Conservation (phyloP, 768 basidiomycete genomes). For the Dioszegia crocea region DNA sequence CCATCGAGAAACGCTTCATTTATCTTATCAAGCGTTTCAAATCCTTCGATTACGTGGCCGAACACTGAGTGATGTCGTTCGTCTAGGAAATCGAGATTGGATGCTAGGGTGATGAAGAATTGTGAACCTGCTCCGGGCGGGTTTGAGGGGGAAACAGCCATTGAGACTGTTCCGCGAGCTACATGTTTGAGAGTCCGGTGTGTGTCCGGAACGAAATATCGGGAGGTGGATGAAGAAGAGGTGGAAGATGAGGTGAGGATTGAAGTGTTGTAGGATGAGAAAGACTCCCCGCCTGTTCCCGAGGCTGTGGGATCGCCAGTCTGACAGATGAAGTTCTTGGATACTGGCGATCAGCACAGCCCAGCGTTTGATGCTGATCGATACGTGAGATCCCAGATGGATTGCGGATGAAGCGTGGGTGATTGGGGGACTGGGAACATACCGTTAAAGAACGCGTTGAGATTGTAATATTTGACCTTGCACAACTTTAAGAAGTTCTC, state of each 20-base stretch:
- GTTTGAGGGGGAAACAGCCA: slow-evolving; percentile 81
- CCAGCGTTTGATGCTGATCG: no score
- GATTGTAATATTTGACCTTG: slow-evolving; percentile 94
- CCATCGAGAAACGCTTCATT: slow-evolving; percentile 88
- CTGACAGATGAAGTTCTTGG: slow-evolving; percentile 95
- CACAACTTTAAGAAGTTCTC: slow-evolving; percentile 97
- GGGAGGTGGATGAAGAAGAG: slow-evolving; percentile 57
- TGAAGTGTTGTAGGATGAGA: slow-evolving; percentile 66
- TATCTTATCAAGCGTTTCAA: slow-evolving; percentile 84
- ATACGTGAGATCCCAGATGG: no score
- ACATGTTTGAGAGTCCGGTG: slow-evolving; percentile 67
- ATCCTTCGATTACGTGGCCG: slow-evolving; percentile 89
- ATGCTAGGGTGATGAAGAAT: slow-evolving; percentile 90
- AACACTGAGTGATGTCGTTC: slow-evolving; percentile 83
- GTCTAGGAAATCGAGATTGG: slow-evolving; percentile 91
- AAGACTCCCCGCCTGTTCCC: slow-evolving; percentile 86
- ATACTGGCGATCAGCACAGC: slow-evolving; percentile 59
- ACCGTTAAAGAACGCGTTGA: slow-evolving; percentile 99
- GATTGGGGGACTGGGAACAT: slow-evolving; percentile 43
- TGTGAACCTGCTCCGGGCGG: slow-evolving; percentile 76
- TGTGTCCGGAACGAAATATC: slow-evolving; percentile 85
- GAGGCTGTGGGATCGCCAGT: slow-evolving; percentile 93
- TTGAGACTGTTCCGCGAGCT: slow-evolving; percentile 82
- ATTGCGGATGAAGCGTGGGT: no score
- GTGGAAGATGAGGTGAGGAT: slow-evolving; percentile 13